Percentiles rank a stretch among this genome's conserved stretches.
Evolutionary conservation across 2,329 filamentous ascomycete species (phyloP).

Genomic region (Diaporthe sp.): DNA sequence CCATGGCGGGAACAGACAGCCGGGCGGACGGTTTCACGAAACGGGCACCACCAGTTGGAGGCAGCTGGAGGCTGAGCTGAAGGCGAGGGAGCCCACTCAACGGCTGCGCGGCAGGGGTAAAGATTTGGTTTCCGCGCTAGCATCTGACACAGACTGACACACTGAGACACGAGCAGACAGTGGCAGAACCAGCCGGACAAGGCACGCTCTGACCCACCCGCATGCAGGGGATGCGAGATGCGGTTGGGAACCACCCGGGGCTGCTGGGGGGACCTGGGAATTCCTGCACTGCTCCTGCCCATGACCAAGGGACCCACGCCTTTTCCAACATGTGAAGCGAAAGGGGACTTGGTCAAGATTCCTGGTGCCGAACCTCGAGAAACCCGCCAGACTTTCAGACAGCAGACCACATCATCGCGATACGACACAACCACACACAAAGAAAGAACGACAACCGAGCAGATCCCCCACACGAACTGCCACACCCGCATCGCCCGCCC

Average conservation of each 20-base stretch:
- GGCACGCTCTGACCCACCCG: conserved; percentile 25
- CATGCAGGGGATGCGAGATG: conserved; percentile 32
- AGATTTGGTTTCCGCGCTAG: conserved; percentile 28
- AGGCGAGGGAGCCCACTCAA: conserved; percentile 26
- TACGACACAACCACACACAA: not conserved
- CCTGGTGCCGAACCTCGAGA: not conserved
- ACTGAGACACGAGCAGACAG: conserved; percentile 24
- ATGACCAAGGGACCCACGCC: conserved; percentile 20
- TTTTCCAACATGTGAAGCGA: conserved; percentile 30
- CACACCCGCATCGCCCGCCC: not conserved
- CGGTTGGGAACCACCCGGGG: conserved; percentile 26
- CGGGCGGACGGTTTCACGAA: conserved; percentile 27
- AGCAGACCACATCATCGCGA: not conserved
- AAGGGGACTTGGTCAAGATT: conserved; percentile 13
- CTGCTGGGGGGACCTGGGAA: not conserved
- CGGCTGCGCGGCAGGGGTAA: conserved; percentile 9
- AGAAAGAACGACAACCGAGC: conserved; percentile 8
- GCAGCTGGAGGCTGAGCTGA: not conserved
- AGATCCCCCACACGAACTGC: not conserved
- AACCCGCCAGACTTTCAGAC: not conserved
- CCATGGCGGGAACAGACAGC: not conserved
- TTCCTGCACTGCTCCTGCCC: not conserved
- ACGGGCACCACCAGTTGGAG: not conserved
- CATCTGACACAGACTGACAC: conserved; percentile 33
- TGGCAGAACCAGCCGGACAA: conserved; percentile 1